Evolutionary conservation across 345 rosid genomes (phyloP), one percentile per base, ranked within the genome.

Genomic region (Linum tenue): DNA sequence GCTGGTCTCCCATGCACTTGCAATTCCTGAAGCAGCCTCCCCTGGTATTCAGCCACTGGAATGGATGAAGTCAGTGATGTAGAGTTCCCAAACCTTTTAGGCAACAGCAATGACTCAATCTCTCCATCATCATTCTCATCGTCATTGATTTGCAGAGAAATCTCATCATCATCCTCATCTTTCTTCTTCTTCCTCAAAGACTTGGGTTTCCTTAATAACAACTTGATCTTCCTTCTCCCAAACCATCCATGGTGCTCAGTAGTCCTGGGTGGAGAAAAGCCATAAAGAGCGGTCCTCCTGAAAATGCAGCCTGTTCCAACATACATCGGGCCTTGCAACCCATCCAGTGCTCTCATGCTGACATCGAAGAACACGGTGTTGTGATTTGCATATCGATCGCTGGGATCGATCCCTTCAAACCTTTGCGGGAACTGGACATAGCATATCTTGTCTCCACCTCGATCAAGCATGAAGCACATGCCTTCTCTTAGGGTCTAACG

Each of bases 31-130:
- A 84, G 82, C 59, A 84, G 78, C 68, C 95, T 83, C 31, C 95
- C 89, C 64, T 88, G 91, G 70, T 79, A 88, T 65, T 88, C 96
- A 42, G 91, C 96, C 2, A 85, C 82, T 0, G 91, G 91, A 41
- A 88, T 84, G 3, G 96, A 86, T 48, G 88, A 84, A 42, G 79
- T 83, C 7, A 89, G 77, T 41, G 85, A 76, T 17, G 78, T 79
- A 1, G 96, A 89, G 70, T 81, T 86, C 51, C 90, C 90, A 37
- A 86, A 86, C 61, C 89, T 83, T 73, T 73, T 84, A 0, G 92
- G 92, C 50, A 84, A 72, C 75, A 83, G 84, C 72, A 81, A 62
- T 16, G 96, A 84, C 57, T 88, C 95, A 2, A 88, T 86, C 55
- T 88, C 90, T 36, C 78, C 82, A 48, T 86, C 91, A 62, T 84